Evolutionary conservation across 2,329 filamentous ascomycete species (phyloP).

Genomic region (Phyllosticta ampelicida): DNA sequence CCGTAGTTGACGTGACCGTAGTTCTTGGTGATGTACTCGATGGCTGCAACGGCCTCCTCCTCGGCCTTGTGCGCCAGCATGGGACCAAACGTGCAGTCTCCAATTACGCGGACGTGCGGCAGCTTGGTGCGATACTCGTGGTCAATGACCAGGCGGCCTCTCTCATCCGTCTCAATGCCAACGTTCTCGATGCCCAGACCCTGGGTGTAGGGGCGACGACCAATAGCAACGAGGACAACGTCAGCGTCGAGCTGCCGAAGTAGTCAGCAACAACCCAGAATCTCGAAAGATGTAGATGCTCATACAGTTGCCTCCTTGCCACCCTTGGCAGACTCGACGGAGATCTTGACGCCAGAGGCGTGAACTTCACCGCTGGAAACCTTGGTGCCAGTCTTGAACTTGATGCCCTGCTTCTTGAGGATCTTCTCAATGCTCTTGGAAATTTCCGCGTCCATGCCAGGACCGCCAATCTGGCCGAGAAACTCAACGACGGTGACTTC

Average conservation of each 20-base stretch:
- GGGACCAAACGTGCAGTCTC: constrained; percentile 91
- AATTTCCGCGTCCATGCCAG: constrained; percentile 93
- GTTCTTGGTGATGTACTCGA: constrained; percentile 97
- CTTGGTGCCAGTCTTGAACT: constrained; percentile 98
- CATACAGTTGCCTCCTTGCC: constrained; percentile 85
- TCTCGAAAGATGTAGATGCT: constrained; percentile 15
- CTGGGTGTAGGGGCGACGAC: constrained; percentile 85
- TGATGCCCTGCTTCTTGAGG: constrained; percentile 89
- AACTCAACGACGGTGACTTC: constrained; percentile 98
- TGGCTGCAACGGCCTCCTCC: constrained; percentile 87
- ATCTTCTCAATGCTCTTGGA: constrained; percentile 88
- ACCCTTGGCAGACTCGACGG: constrained; percentile 86
- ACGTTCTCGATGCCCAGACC: constrained; percentile 91
- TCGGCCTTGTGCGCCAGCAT: constrained; percentile 99
- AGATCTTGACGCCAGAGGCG: constrained; percentile 67
- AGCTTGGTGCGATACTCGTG: constrained; percentile 98
- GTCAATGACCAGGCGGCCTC: constrained; percentile 91
- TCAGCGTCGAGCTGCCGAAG: constrained; percentile 68
- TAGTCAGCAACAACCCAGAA: constrained; percentile 12
- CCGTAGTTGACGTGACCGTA: constrained; percentile 98
- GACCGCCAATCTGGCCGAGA: constrained; percentile 89
- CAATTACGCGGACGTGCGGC: constrained; percentile 92
- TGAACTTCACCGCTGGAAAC: constrained; percentile 74
- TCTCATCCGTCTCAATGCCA: constrained; percentile 82
- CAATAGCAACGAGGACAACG: constrained; percentile 92